Percentiles rank a stretch among this genome's conserved stretches.
Evolutionary conservation across 2,329 filamentous ascomycete species (phyloP).

Genomic region (Alternaria longipes): DNA sequence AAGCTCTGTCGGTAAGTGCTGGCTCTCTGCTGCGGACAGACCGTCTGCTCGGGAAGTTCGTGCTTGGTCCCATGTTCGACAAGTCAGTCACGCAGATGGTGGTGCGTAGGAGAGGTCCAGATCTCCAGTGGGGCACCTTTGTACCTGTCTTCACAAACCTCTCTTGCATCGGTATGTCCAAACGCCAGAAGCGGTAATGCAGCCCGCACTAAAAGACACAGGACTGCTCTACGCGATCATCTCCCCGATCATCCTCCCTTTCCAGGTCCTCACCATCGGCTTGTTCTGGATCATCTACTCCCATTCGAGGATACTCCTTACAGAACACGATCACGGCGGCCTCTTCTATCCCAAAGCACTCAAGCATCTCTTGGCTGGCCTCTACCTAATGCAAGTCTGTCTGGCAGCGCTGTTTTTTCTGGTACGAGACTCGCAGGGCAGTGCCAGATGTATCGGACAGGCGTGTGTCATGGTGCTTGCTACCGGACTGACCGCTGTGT

Average conservation of each 20-base stretch:
- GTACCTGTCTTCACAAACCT: slow-evolving; percentile 26
- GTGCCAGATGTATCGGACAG: slow-evolving; percentile 10
- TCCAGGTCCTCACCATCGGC: slow-evolving; percentile 17
- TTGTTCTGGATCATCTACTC: slow-evolving; percentile 25
- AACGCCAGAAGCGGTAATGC: not conserved
- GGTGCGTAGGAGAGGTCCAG: slow-evolving; percentile 2
- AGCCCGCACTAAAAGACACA: slow-evolving; percentile 7
- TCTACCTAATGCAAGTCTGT: slow-evolving; percentile 20
- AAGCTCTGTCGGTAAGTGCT: slow-evolving; percentile 20
- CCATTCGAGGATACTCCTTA: slow-evolving; percentile 6
- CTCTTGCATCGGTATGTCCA: slow-evolving; percentile 22
- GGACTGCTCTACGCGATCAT: slow-evolving; percentile 26
- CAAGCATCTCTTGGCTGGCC: slow-evolving; percentile 20
- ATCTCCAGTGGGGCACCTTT: slow-evolving; percentile 20
- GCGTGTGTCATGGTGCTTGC: slow-evolving; percentile 14
- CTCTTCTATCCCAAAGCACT: slow-evolving; percentile 24
- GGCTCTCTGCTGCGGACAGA: slow-evolving; percentile 13
- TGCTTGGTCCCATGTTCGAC: slow-evolving; percentile 17
- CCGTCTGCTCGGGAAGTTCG: slow-evolving; percentile 3
- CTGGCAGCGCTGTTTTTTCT: slow-evolving; percentile 19
- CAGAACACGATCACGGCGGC: slow-evolving; percentile 4
- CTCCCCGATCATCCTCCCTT: slow-evolving; percentile 20
- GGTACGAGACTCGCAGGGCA: slow-evolving; percentile 12
- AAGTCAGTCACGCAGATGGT: slow-evolving; percentile 19
- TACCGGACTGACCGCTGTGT: slow-evolving; percentile 15